These are phyloP conservation scores for Arachis monticola DNA, from an alignment of 331 rosid species.

Conservation along the genomic window DNA sequence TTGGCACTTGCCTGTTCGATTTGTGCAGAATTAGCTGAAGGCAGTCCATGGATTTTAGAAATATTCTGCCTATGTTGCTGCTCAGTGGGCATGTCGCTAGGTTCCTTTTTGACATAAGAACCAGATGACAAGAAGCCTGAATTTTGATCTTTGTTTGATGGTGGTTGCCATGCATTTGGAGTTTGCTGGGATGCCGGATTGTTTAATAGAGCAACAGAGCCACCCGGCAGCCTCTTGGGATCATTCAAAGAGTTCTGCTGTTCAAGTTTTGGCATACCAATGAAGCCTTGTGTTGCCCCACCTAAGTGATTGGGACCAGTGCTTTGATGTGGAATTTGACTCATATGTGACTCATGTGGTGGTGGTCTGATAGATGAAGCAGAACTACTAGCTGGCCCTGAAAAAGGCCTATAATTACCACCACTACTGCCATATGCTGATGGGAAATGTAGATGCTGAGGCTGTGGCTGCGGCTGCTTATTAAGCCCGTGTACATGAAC, in stretches of 20 bases:
- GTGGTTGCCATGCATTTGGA: slow-evolving; percentile 68
- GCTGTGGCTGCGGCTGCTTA: slow-evolving; percentile 69
- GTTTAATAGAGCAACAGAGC: slow-evolving; percentile 60
- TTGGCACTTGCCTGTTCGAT: slow-evolving; percentile 61
- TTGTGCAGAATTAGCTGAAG: slow-evolving; percentile 63
- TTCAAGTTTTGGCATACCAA: slow-evolving; percentile 62
- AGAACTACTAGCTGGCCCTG: slow-evolving; percentile 67
- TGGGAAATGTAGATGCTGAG: slow-evolving; percentile 68
- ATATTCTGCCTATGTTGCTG: slow-evolving; percentile 65
- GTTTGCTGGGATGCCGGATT: slow-evolving; percentile 63
- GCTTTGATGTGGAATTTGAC: slow-evolving; percentile 72
- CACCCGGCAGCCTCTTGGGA: slow-evolving; percentile 70
- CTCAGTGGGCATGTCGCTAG: slow-evolving; percentile 65
- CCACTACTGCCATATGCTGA: slow-evolving; percentile 62
- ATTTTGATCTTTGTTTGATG: slow-evolving; percentile 67
- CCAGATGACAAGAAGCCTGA: slow-evolving; percentile 53
- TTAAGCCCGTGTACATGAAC: slow-evolving; percentile 66
- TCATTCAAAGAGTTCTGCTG: slow-evolving; percentile 60
- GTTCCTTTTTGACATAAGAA: slow-evolving; percentile 72
- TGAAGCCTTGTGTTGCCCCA: slow-evolving; percentile 57
- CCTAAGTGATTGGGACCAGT: slow-evolving; percentile 62
- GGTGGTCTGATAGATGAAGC: slow-evolving; percentile 64
- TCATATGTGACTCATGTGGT: slow-evolving; percentile 68
- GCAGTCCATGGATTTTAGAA: slow-evolving; percentile 62
- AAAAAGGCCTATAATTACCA: slow-evolving; percentile 62